Evolutionary conservation across 331 rosid species (phyloP).

Genomic region (Rosa hybrid): DNA sequence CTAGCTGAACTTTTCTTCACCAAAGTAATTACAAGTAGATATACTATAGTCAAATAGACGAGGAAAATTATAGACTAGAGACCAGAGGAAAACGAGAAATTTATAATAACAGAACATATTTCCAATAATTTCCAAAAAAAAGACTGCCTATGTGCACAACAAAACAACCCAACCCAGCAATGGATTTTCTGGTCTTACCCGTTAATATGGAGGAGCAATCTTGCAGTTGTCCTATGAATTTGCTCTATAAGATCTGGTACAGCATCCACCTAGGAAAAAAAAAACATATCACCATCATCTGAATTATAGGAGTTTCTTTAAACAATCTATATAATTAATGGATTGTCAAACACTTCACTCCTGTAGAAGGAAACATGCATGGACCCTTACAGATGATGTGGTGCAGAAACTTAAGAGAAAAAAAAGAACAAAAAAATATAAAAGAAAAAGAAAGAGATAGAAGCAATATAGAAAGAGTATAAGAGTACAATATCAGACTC

Average conservation of each 20-base stretch:
- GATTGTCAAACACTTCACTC: slow-evolving; percentile 1
- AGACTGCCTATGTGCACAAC: neutral
- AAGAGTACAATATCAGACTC: neutral
- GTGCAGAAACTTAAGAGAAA: neutral
- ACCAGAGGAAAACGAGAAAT: neutral
- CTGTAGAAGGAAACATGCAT: neutral
- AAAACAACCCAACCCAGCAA: slow-evolving; percentile 1
- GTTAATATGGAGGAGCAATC: slow-evolving; percentile 77
- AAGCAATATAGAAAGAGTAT: neutral
- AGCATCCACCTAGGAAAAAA: slow-evolving; percentile 80
- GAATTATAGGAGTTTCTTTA: neutral
- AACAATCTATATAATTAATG: neutral
- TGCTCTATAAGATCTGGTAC: slow-evolving; percentile 89
- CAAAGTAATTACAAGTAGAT: neutral
- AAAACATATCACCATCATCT: neutral
- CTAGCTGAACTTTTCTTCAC: neutral
- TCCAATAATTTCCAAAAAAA: neutral
- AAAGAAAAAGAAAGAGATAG: neutral
- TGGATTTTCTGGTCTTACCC: slow-evolving; percentile 60
- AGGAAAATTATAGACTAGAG: neutral
- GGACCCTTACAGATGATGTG: neutral
- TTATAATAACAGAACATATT: neutral
- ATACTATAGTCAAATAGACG: neutral
- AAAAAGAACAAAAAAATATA: neutral
- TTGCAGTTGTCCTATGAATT: slow-evolving; percentile 82